These are phyloP conservation scores for Phytophthora citricola DNA, from an alignment of 352 stramenopile species.

Conservation along the genomic window DNA sequence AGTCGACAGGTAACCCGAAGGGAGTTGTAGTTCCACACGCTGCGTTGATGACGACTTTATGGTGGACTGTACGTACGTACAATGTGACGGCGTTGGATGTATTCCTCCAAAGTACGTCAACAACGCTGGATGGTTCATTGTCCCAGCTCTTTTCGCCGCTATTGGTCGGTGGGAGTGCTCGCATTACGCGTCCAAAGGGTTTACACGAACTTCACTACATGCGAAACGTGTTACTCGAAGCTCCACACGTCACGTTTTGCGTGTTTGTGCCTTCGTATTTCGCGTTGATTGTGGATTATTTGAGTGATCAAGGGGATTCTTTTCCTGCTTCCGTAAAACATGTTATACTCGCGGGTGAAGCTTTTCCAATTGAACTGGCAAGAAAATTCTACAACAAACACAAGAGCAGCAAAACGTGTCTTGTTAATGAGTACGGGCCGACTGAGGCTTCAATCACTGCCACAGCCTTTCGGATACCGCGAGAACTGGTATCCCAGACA, in stretches of 20 bases:
- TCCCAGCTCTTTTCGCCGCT: constrained; percentile 68
- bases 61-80: constrained; percentile 70
- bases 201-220: constrained; percentile 63
- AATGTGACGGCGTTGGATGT: constrained; percentile 50
- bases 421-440: constrained; percentile 65
- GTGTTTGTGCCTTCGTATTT: constrained; percentile 72
- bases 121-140: constrained; percentile 62
- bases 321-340: constrained; percentile 48
- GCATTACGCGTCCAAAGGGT: constrained; percentile 54
- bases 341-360: constrained; percentile 52
- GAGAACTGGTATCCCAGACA: constrained; percentile 28
- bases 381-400: constrained; percentile 53
- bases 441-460: constrained; percentile 63
- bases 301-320: constrained; percentile 23
- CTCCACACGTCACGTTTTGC: constrained; percentile 48
- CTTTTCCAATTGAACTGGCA: constrained; percentile 54
- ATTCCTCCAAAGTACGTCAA: constrained; percentile 71
- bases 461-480: constrained; percentile 44
- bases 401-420: constrained; percentile 25
- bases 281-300: constrained; percentile 53
- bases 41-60: constrained; percentile 63
- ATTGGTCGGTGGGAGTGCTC: constrained; percentile 40
- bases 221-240: constrained; percentile 17
- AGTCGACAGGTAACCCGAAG: constrained; percentile 73
- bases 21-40: constrained; percentile 71